Evolutionary conservation across 345 rosid genomes (phyloP).

Genomic region (Citropsis articulata): DNA sequence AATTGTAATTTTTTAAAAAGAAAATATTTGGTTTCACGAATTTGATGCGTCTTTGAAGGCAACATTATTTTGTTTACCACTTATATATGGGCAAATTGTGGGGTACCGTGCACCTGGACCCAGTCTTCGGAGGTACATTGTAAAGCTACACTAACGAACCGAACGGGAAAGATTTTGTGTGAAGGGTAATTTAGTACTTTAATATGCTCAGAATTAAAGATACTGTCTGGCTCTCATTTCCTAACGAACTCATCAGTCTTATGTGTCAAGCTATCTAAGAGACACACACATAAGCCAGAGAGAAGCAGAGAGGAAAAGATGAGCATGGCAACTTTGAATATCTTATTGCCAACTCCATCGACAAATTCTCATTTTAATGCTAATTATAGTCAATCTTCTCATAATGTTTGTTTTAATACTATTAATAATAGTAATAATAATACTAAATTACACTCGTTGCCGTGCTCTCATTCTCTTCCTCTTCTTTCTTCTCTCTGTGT

Average conservation of each 20-base stretch:
- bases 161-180: neutral
- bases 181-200: neutral
- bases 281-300: neutral
- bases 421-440: neutral
- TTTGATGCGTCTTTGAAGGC: no score
- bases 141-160: neutral
- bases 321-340: constrained; percentile 44
- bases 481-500: constrained; percentile 13
- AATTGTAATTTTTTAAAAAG: no score
- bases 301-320: neutral
- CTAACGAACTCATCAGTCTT: neutral
- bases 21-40: no score
- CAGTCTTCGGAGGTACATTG: no score
- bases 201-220: neutral
- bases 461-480: constrained; percentile 10
- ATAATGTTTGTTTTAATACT: neutral
- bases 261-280: neutral
- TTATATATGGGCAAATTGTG: no score
- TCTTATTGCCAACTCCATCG: constrained; percentile 37
- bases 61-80: no score
- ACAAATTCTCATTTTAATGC: constrained; percentile 13
- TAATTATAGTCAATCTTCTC: constrained; percentile 1
- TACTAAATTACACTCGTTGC: neutral
- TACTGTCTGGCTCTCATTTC: neutral
- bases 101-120: no score